A percentile compares a stretch with the other conserved stretches of the same genome.
These are phyloP conservation scores for Gillenia trifoliata DNA, from an alignment of 306 rosid species.

Conservation along the genomic window DNA sequence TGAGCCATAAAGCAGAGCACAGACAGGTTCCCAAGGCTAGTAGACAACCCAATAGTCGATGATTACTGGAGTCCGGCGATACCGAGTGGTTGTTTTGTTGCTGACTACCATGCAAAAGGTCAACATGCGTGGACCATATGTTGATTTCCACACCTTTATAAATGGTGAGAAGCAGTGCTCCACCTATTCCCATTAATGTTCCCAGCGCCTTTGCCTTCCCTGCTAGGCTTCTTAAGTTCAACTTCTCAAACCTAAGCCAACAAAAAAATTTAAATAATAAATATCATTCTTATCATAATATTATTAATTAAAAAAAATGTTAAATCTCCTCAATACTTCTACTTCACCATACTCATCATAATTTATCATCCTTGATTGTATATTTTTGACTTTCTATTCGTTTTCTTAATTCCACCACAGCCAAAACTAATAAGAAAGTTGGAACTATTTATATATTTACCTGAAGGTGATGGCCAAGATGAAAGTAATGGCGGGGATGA, in stretches of 20 bases:
- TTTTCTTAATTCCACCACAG: too few species aligned
- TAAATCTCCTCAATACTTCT: too few species aligned
- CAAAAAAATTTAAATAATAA: too few species aligned
- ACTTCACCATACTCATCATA: too few species aligned
- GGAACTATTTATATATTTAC: slow-evolving; percentile 18
- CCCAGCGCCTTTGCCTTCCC: slow-evolving; percentile 65
- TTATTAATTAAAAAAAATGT: too few species aligned
- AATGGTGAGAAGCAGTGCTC: slow-evolving; percentile 64
- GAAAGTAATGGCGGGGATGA: slow-evolving; percentile 59
- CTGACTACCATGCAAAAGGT: slow-evolving; percentile 34
- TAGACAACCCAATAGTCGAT: slow-evolving; percentile 24
- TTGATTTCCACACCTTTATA: slow-evolving; percentile 44
- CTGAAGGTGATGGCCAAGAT: slow-evolving; percentile 46
- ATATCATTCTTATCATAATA: too few species aligned
- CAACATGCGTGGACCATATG: slow-evolving; percentile 50
- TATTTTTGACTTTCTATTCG: too few species aligned
- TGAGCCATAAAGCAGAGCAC: slow-evolving; percentile 33
- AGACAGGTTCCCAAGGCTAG: slow-evolving; percentile 23
- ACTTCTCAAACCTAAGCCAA: slow-evolving; percentile 38
- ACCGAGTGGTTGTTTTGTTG: slow-evolving; percentile 5
- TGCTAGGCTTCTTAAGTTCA: slow-evolving; percentile 27
- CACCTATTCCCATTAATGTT: slow-evolving; percentile 62
- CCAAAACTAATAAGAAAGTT: too few species aligned
- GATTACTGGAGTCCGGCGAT: not conserved
- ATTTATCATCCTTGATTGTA: too few species aligned